Conservation (phyloP, 129 eudicot genomes). For the Erigeron canadensis region DNA sequence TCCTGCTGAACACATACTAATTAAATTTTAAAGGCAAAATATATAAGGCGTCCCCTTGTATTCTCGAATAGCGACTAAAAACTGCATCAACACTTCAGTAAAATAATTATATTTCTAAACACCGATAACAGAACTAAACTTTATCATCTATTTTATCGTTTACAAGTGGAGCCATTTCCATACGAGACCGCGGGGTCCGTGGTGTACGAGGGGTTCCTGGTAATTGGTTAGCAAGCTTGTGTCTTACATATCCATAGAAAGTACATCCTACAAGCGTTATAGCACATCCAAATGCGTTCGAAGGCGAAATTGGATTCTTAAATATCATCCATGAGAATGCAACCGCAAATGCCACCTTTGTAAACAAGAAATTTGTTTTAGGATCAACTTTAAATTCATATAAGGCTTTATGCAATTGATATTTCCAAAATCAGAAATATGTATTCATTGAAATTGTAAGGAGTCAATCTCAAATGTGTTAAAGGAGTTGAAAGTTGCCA, state of each 20-base stretch:
- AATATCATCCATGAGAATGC: slow-evolving; percentile 91
- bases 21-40: slow-evolving; percentile 22
- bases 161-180: slow-evolving; percentile 75
- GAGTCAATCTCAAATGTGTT: neutral
- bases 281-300: slow-evolving; percentile 82
- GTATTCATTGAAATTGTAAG: neutral
- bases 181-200: slow-evolving; percentile 61
- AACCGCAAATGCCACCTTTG: slow-evolving; percentile 94
- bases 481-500: neutral
- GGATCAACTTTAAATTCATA: slow-evolving; percentile 1
- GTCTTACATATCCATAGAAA: slow-evolving; percentile 91
- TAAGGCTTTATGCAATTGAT: neutral
- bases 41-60: slow-evolving; percentile 11
- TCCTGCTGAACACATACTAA: slow-evolving; percentile 31
- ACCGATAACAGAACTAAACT: slow-evolving; percentile 45
- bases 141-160: slow-evolving; percentile 85
- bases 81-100: slow-evolving; percentile 32
- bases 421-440: neutral
- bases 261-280: slow-evolving; percentile 89
- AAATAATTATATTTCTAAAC: slow-evolving; percentile 30
- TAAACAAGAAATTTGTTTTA: slow-evolving; percentile 6
- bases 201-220: slow-evolving; percentile 87
- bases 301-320: slow-evolving; percentile 76
- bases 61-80: slow-evolving; percentile 28
- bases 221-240: slow-evolving; percentile 65